phyloP scores from a whole-genome alignment of 1,139 yeast genomes.

The Magnusiomyces paraingens region DNA sequence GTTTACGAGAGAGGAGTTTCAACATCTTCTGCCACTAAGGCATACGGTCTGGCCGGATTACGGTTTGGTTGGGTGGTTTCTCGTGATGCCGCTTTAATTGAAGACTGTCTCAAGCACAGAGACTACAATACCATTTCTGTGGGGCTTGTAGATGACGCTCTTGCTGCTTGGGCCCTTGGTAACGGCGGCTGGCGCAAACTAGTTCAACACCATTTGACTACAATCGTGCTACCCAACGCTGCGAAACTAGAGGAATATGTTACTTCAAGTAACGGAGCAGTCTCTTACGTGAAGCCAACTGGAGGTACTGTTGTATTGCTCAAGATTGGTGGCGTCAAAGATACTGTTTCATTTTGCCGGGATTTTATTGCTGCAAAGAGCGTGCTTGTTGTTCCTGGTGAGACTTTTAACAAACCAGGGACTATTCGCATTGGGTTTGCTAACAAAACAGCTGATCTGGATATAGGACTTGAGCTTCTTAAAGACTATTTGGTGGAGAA shows the following conservation, averaged over 20 bases:
- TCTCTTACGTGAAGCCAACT: conserved; percentile 41
- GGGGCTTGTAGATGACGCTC: conserved; percentile 44
- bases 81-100: conserved; percentile 31
- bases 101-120: conserved; percentile 39
- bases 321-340: conserved; percentile 28
- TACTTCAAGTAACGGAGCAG: conserved; percentile 30
- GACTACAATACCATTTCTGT: conserved; percentile 51
- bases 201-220: conserved; percentile 23
- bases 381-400: conserved; percentile 48
- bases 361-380: conserved; percentile 36
- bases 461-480: conserved; percentile 28
- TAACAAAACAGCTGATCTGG: conserved; percentile 38
- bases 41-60: conserved; percentile 50
- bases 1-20: conserved; percentile 43
- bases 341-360: conserved; percentile 36
- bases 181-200: conserved; percentile 32
- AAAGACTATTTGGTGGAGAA: conserved; percentile 14
- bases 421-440: conserved; percentile 48
- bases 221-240: conserved; percentile 31
- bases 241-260: conserved; percentile 37
- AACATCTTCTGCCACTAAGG: conserved; percentile 50
- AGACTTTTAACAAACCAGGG: conserved; percentile 41
- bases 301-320: conserved; percentile 49
- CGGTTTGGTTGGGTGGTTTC: conserved; percentile 51
- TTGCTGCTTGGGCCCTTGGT: conserved; percentile 42